Percentiles rank a stretch among this genome's conserved stretches.
Evolutionary conservation across 257 asterid species (phyloP).

Genomic region (Cordia subcordata): DNA sequence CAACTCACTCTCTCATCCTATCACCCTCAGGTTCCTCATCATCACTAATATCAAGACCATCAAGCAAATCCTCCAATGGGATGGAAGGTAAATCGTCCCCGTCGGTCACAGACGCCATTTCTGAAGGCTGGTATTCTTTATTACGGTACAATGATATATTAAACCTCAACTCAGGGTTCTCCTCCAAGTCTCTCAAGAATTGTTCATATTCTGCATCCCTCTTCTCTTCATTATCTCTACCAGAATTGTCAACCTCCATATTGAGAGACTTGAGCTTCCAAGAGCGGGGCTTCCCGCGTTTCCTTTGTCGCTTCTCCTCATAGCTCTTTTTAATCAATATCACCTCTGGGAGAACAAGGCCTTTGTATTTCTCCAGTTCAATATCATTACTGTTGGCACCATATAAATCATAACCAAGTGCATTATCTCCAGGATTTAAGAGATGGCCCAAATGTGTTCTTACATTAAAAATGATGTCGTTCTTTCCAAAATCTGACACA

Average conservation of each 20-base stretch:
- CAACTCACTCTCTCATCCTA: constrained; percentile 22
- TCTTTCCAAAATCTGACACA: constrained; percentile 28
- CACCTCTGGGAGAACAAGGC: constrained; percentile 19
- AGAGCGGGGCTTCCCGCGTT: constrained; percentile 26
- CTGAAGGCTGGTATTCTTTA: constrained; percentile 34
- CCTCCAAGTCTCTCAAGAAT: constrained; percentile 36
- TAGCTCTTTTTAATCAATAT: constrained; percentile 28
- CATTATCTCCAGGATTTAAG: constrained; percentile 26
- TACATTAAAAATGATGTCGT: constrained; percentile 15
- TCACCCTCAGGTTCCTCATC: constrained; percentile 13
- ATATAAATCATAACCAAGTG: constrained; percentile 28
- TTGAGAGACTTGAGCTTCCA: constrained; percentile 31
- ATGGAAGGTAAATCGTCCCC: constrained; percentile 29
- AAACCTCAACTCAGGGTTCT: constrained; percentile 33
- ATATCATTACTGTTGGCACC: constrained; percentile 21
- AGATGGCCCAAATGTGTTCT: constrained; percentile 27
- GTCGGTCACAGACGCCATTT: constrained; percentile 24
- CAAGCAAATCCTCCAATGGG: constrained; percentile 33
- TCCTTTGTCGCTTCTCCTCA: constrained; percentile 24
- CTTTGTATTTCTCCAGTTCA: constrained; percentile 20
- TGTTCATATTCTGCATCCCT: constrained; percentile 25
- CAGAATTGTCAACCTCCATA: constrained; percentile 31
- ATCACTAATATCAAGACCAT: constrained; percentile 27
- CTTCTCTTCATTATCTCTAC: constrained; percentile 29
- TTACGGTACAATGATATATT: constrained; percentile 25